Base-by-base conservation (phyloP, 768 basidiomycete species). In the Paxillus rubicundulus region DNA sequence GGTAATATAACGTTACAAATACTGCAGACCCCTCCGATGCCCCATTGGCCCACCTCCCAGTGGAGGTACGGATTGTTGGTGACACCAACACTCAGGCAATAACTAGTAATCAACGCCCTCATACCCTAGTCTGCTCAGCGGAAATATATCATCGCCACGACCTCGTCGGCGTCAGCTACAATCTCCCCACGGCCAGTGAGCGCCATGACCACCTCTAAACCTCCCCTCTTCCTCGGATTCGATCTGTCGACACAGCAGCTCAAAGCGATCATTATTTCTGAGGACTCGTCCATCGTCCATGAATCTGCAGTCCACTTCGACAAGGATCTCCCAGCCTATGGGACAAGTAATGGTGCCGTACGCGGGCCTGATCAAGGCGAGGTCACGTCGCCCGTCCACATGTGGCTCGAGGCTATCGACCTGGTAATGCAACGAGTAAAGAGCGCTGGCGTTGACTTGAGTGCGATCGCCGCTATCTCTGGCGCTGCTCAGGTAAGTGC, bases 341-440 rank as follows among this genome's bases (percentile, higher is more conserved):
- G 77, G 5, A 88, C 85, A 4, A 76, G 70, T 21, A 87, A 84
- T 57, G 88, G 88, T 45, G 82, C 85, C 12, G 73, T 85, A 52
- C 70, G 68, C 49, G 87, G 86, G 10, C 82, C 86, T 28, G 82
- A 72, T 30, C 73, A 77, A 49, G 89, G 88, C 39, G 85, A 88
- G 64, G 89, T 92, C 39, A 85, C 84, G 9, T 87, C 85, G 3
- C 92, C 92, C 3, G 86, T 92, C 20, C 75, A 74, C 50, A 87
- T 92, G 85, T 89, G 88, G 82, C 72, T 93, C n/a, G 85, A 90
- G 57, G 90, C 90, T 13, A 74, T 93, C 59, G 92, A 96, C 69
- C 69, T 91, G 42, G 71, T 93, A 55, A 78, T 88, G 67, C 74
- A 83, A 48, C 73, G 80, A 56, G 77, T 88, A 73, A 78, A 79